These are phyloP conservation scores for Rosellinia necatrix DNA, from an alignment of 2,329 filamentous ascomycete genomes.

Conservation along the genomic window DNA sequence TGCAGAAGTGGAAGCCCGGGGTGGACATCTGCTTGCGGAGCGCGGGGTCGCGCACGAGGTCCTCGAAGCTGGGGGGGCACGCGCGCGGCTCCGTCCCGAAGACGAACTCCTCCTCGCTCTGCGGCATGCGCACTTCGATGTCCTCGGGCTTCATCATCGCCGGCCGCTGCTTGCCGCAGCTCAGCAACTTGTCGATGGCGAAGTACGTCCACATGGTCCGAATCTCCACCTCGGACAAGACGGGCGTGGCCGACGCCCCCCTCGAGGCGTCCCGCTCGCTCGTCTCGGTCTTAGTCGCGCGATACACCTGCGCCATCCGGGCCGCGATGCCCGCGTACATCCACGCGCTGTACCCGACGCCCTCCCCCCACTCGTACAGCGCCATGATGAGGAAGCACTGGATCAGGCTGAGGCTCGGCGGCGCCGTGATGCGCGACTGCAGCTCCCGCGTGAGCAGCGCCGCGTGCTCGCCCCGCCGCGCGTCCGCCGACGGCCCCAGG, in stretches of 20 bases:
- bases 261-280: constrained; percentile 21
- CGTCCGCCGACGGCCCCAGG: constrained; percentile 9
- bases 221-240: constrained; percentile 27
- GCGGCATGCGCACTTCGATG: constrained; percentile 25
- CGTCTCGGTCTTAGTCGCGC: constrained; percentile 19
- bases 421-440: constrained; percentile 23
- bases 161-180: constrained; percentile 26
- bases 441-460: constrained; percentile 20
- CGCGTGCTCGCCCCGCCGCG: constrained; percentile 18
- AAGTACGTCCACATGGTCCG: constrained; percentile 29
- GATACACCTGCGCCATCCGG: constrained; percentile 28
- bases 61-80: constrained; percentile 18
- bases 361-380: constrained; percentile 28
- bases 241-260: not conserved
- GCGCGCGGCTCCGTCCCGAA: constrained; percentile 20
- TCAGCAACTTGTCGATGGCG: constrained; percentile 26
- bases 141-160: constrained; percentile 26
- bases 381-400: constrained; percentile 27
- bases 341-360: constrained; percentile 24
- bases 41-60: not conserved
- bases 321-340: constrained; percentile 26
- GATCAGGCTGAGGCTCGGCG: constrained; percentile 23
- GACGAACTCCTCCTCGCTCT: constrained; percentile 23
- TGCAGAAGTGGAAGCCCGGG: constrained; percentile 22
- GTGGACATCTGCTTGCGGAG: constrained; percentile 18